Evolutionary conservation across 306 rosid genomes (phyloP), one percentile per base, ranked within the genome.

Genomic region (Comarum palustre): DNA sequence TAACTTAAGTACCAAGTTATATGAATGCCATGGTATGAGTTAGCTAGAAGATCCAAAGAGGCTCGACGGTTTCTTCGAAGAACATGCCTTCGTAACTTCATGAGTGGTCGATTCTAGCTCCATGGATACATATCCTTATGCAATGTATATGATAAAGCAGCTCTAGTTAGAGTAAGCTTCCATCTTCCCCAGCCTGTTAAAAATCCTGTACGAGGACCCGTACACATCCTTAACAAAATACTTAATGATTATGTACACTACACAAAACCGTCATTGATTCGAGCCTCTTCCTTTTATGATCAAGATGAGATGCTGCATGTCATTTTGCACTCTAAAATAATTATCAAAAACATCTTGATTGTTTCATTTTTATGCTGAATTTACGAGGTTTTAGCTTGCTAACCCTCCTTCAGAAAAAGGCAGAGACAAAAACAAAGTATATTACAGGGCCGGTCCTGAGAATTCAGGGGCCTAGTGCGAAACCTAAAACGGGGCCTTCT

Each of bases 121-220:
- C 1, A 4, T 20, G 17, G 8, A 55, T n/a, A n/a, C 8, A 31
- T 24, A 69, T 24, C 89, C 74, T 43, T 78, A 64, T 86, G 72
- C 93, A 82, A 13, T 86, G 88, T 52, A 88, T 74, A 38, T 72
- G 17, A 27, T 34, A 36, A 36, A 52, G 48, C 39, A 22, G 16
- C 16, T 10, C 31, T 20, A 9, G 55, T 2, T 50, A 4, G 73
- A 81, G 86, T 39, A 75, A 83, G 87, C 45, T 50, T 3, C 54
- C 68, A 48, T 25, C 54, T 48, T 71, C 60, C 73, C 48, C 41
- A 72, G 57, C 57, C 29, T 72, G 55, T 29, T 9, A 32, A 4
- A 6, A 32, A 68, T 48, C 46, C 50, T 69, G 62, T 69, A 69
- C 62, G 47, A 50, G 13, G 60, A 69, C 31, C 72, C 72, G 58